A percentile compares a stretch with the other conserved stretches of the same genome.
Conservation (phyloP, 345 rosid genomes). For the Citrus reticulata region DNA sequence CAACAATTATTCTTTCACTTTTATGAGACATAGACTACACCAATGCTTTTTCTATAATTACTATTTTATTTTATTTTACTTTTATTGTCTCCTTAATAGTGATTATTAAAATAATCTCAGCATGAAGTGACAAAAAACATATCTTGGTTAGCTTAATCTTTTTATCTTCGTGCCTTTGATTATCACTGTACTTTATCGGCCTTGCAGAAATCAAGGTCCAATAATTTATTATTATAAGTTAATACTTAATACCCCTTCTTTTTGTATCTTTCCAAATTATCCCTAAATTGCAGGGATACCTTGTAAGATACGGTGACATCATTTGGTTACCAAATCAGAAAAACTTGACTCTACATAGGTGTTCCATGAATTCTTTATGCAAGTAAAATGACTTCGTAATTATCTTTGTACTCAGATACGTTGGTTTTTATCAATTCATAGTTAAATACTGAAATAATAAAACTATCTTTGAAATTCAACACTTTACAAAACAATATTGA, state of each 20-base stretch:
- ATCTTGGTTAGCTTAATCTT: not conserved
- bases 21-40: not conserved
- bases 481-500: not conserved
- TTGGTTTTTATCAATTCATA: not conserved
- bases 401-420: not conserved
- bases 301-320: conserved; percentile 1
- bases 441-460: not conserved
- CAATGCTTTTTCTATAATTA: not conserved
- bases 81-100: not conserved
- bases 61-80: not conserved
- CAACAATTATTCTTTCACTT: conserved; percentile 8
- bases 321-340: not conserved
- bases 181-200: not conserved
- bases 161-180: not conserved
- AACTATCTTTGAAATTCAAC: too few relatives aligned
- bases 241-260: not conserved
- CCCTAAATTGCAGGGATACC: not conserved
- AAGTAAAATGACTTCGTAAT: not conserved
- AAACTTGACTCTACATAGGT: not conserved
- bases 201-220: not conserved
- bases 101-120: not conserved
- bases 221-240: not conserved
- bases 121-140: not conserved
- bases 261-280: not conserved
- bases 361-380: not conserved